These are phyloP conservation scores for Sporothrix sp. DNA, from an alignment of 2,329 filamentous ascomycete genomes.

Conservation along the genomic window DNA sequence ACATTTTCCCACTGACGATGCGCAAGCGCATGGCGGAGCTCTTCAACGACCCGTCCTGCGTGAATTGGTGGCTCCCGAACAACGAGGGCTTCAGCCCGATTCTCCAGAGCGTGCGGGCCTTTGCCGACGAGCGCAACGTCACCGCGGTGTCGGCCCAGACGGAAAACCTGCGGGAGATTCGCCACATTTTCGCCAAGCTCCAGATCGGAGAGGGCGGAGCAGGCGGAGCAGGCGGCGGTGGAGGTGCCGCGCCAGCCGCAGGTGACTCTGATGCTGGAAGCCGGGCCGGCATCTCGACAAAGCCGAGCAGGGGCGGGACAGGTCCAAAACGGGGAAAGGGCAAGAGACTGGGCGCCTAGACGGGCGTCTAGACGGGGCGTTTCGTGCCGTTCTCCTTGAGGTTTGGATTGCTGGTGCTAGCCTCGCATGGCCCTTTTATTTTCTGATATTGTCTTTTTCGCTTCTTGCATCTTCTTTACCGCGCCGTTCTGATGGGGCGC, in stretches of 20 bases:
- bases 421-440: too few relatives aligned
- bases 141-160: constrained; percentile 46
- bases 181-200: constrained; percentile 59
- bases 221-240: neutral
- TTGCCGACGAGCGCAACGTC: constrained; percentile 67
- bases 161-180: constrained; percentile 64
- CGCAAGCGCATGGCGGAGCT: constrained; percentile 65
- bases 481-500: too few relatives aligned
- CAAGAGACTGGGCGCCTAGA: neutral
- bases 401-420: too few relatives aligned
- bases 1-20: constrained; percentile 68
- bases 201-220: constrained; percentile 30
- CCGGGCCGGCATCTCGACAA: neutral
- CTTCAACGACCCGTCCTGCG: constrained; percentile 62
- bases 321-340: neutral
- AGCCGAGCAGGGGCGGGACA: neutral
- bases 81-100: constrained; percentile 66
- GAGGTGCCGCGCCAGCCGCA: neutral
- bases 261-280: neutral
- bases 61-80: constrained; percentile 83
- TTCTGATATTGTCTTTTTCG: neutral
- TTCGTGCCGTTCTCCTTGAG: neutral
- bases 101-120: constrained; percentile 65
- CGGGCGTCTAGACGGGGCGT: neutral
- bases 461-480: neutral